Conservation (phyloP, 2,329 filamentous ascomycete species). For the Aspergillus puulaauensis region DNA sequence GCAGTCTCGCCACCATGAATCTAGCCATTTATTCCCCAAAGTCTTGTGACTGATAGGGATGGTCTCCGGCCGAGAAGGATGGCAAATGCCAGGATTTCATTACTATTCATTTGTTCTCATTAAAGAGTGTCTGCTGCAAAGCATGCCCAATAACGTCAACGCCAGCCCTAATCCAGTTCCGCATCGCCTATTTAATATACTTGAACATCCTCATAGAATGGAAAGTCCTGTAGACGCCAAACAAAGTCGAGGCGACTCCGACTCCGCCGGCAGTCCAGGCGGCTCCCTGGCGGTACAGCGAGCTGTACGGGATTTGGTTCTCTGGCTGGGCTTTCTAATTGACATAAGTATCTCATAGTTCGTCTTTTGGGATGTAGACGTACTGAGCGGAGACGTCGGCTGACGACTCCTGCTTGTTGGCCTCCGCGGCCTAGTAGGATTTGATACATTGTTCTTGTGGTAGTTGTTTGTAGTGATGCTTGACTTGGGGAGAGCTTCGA, state of each 20-base stretch:
- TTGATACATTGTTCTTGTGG: slow-evolving; percentile 10
- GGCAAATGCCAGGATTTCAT: too few relatives aligned
- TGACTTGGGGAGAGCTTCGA: neutral
- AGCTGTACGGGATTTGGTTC: slow-evolving; percentile 4
- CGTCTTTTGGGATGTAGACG: neutral
- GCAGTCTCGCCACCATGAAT: neutral
- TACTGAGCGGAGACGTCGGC: slow-evolving; percentile 6
- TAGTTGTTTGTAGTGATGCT: neutral
- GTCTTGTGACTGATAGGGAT: neutral
- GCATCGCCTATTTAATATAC: slow-evolving; percentile 6
- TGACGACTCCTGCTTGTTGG: neutral
- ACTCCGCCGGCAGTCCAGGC: slow-evolving; percentile 9
- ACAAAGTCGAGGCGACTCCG: slow-evolving; percentile 10
- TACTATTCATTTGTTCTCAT: too few relatives aligned
- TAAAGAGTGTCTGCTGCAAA: neutral
- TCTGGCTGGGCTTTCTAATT: neutral
- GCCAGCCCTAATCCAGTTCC: neutral
- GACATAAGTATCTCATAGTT: neutral
- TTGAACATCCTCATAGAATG: slow-evolving; percentile 6
- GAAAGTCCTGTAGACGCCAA: slow-evolving; percentile 11
- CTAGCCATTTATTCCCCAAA: neutral
- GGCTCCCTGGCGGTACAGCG: slow-evolving; percentile 5
- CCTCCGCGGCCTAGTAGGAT: slow-evolving; percentile 9
- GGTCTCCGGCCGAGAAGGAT: neutral
- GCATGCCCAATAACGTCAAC: neutral